Conservation (phyloP, 2,329 filamentous ascomycete genomes). For the Lizonia empirigonia region DNA sequence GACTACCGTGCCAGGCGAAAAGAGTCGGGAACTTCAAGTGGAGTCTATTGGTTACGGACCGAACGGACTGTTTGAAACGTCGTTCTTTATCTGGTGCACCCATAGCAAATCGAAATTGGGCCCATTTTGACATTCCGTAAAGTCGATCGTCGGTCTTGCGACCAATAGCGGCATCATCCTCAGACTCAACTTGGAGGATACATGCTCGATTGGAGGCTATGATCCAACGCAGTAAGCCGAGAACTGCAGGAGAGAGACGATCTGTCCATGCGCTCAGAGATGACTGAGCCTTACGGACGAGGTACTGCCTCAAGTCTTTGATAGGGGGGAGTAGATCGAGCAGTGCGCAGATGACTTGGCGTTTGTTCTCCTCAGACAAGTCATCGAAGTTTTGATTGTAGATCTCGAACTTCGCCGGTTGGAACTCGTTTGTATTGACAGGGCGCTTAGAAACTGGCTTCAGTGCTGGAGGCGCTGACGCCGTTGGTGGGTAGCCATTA, state of each 20-base stretch:
- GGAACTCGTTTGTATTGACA: constrained; percentile 31
- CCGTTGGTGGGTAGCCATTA: neutral
- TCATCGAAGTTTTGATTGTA: constrained; percentile 66
- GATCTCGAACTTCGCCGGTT: constrained; percentile 45
- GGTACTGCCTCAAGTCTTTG: constrained; percentile 60
- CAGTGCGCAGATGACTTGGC: constrained; percentile 57
- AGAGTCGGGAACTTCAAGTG: constrained; percentile 66
- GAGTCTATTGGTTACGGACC: constrained; percentile 50
- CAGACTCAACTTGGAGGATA: constrained; percentile 73
- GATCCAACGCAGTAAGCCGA: constrained; percentile 81
- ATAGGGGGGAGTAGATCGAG: constrained; percentile 68
- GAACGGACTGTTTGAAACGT: constrained; percentile 70
- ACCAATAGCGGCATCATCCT: constrained; percentile 19
- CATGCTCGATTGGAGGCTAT: constrained; percentile 87
- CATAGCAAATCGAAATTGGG: constrained; percentile 87
- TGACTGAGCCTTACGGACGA: constrained; percentile 50
- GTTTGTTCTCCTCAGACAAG: constrained; percentile 54
- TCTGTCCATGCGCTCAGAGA: constrained; percentile 59
- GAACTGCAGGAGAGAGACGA: constrained; percentile 66
- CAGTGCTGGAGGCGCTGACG: neutral
- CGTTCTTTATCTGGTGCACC: constrained; percentile 89
- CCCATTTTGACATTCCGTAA: constrained; percentile 67
- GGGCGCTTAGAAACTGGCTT: neutral
- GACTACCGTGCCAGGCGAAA: constrained; percentile 87
- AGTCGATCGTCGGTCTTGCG: constrained; percentile 59